Percentiles rank a stretch among this genome's conserved stretches.
Evolutionary conservation across 371 early-diverging fungal species (phyloP).

Genomic region (Batkoa obscura): DNA sequence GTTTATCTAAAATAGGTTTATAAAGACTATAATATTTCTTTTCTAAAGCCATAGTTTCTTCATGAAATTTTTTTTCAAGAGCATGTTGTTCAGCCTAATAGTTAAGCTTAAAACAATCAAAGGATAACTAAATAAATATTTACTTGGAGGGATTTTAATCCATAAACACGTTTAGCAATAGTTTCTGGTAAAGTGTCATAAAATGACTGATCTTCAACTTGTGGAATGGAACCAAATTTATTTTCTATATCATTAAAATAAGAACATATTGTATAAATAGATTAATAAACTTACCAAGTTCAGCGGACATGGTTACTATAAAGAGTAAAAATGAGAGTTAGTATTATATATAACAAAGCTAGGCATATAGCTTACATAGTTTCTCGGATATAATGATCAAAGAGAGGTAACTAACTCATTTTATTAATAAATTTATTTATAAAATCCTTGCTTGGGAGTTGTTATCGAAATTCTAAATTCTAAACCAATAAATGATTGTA

Average conservation of each 20-base stretch:
- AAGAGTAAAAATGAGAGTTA: no score
- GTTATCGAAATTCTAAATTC: no score
- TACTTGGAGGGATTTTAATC: conserved; percentile 27
- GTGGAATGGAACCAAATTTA: neutral
- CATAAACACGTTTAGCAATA: conserved; percentile 62
- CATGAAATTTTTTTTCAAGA: conserved; percentile 66
- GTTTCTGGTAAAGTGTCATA: conserved; percentile 39
- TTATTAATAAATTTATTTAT: no score
- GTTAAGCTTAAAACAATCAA: neutral
- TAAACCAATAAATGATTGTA: no score
- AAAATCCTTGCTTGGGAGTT: no score
- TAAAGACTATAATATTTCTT: conserved; percentile 71
- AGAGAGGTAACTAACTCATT: no score
- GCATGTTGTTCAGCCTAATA: conserved; percentile 49
- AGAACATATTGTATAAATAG: neutral
- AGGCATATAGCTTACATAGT: no score
- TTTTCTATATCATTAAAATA: neutral
- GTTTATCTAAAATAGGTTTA: conserved; percentile 65
- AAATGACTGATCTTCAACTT: neutral
- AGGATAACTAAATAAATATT: neutral
- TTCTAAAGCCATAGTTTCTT: conserved; percentile 76
- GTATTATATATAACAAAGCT: no score
- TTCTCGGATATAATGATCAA: no score
- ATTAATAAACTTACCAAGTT: neutral
- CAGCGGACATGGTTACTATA: neutral